Evolutionary conservation across 306 rosid genomes (phyloP).

Genomic region (Castanospermum australe): DNA sequence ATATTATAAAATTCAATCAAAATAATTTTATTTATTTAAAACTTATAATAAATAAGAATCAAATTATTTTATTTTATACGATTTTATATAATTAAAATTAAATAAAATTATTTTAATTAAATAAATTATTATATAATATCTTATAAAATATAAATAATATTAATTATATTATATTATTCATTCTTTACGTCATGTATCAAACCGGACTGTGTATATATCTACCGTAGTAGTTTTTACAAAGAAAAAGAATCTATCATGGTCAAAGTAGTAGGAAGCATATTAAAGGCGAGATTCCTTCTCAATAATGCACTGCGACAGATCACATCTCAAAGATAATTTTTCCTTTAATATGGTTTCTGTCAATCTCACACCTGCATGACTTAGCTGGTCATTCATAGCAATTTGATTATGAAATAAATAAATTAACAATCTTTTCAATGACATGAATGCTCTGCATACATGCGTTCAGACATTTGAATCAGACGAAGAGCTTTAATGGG

Average conservation of each 20-base stretch:
- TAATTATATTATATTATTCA: too few species aligned
- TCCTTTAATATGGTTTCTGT: neutral
- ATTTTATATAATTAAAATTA: too few species aligned
- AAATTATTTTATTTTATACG: too few species aligned
- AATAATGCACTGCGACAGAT: constrained; percentile 26
- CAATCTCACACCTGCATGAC: neutral
- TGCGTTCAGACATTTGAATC: neutral
- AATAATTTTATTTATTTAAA: too few species aligned
- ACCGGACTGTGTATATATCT: neutral
- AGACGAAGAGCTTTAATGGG: neutral
- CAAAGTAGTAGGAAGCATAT: neutral
- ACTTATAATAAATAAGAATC: too few species aligned
- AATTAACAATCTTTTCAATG: neutral
- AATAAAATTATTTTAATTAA: too few species aligned
- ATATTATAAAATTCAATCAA: too few species aligned
- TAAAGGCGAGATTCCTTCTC: constrained; percentile 12
- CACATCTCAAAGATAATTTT: neutral
- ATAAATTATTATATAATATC: too few species aligned
- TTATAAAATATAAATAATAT: too few species aligned
- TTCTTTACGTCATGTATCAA: too few species aligned
- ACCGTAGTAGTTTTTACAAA: too few species aligned
- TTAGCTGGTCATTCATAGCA: neutral
- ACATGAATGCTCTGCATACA: neutral
- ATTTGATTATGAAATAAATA: neutral
- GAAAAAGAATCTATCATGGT: neutral